These are phyloP conservation scores for Urochloa ruziziensis DNA, from an alignment of 176 grass and related monocot genomes.

Conservation along the genomic window DNA sequence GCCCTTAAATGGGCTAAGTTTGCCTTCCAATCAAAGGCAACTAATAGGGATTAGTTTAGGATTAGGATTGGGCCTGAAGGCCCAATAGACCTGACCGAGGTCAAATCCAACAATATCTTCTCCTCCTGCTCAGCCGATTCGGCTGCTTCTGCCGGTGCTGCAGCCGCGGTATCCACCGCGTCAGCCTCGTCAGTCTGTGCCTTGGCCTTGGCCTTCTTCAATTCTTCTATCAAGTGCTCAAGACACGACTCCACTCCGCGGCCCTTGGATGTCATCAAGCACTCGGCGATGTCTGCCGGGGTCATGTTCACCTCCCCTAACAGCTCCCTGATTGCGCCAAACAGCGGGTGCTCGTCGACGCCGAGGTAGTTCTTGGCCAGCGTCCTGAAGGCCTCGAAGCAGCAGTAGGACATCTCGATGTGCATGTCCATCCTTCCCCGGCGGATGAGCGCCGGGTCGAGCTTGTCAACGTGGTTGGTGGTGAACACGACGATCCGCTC, in stretches of 20 bases:
- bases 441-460: constrained; percentile 19
- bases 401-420: constrained; percentile 36
- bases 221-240: background rate
- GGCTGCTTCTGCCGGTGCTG: too few species aligned
- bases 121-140: too few species aligned
- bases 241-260: background rate
- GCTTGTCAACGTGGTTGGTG: constrained; percentile 20
- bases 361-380: constrained; percentile 28
- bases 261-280: background rate
- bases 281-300: constrained; percentile 24
- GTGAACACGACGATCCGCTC: constrained; percentile 24
- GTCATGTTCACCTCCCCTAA: background rate
- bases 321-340: background rate
- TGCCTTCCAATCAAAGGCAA: too few species aligned
- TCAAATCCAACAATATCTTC: too few species aligned
- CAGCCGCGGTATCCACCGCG: too few species aligned
- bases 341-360: background rate
- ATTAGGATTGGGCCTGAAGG: too few species aligned
- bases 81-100: too few species aligned
- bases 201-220: background rate
- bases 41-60: too few species aligned
- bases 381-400: constrained; percentile 10
- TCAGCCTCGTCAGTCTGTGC: too few species aligned
- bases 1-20: too few species aligned
- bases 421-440: constrained; percentile 29